Base-by-base conservation (phyloP, 108 stramenopile genomes). In the Bacterosira constricta region DNA sequence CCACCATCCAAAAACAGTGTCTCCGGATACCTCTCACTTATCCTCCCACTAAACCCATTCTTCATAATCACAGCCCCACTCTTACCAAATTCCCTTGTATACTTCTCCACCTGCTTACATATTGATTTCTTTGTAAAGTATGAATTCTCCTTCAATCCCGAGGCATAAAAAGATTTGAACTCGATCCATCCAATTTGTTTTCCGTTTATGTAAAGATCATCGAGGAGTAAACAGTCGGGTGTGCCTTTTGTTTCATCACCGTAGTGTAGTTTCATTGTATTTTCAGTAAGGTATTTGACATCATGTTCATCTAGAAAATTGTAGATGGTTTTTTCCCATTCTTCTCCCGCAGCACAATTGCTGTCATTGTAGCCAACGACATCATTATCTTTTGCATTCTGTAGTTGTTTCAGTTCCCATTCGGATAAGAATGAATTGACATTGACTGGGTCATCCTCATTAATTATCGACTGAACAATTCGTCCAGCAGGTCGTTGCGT, bases 1-100 rank as follows among this genome's bases (percentile, higher is more conserved):
- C 77, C 77, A 51, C 70, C 44, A 66, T 73, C 77, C 20, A 79
- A 55, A 39, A 79, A 66, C 13, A 79, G 45, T 18, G 71, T 73
- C 18, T 29, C 38, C 1, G 65, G 54, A 4, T 46, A 39, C 46
- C 26, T 54, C 25, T 20, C 15, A 20, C 34, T 50, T 9, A 79
- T 50, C 2, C 2, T 37, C 6, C 20, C 56, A 41, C 70, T 57
- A 32, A 79, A 73, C 15, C 77, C 77, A 59, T 66, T 29, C 39
- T 73, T 72, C 23, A 71, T 30, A 12, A 79, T 66, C 17, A 79
- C 47, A 11, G 71, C 77, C 35, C 77, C 77, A 34, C 7, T 9
- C 7, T 60, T 51, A 20, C 71, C 64, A 47, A 67, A 73, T 38
- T 57, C 63, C 12, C 4, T 21, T 17, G 56, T 20, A 45, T 79